Evolutionary conservation across 331 rosid species (phyloP).

Genomic region (Quercus phellos): DNA sequence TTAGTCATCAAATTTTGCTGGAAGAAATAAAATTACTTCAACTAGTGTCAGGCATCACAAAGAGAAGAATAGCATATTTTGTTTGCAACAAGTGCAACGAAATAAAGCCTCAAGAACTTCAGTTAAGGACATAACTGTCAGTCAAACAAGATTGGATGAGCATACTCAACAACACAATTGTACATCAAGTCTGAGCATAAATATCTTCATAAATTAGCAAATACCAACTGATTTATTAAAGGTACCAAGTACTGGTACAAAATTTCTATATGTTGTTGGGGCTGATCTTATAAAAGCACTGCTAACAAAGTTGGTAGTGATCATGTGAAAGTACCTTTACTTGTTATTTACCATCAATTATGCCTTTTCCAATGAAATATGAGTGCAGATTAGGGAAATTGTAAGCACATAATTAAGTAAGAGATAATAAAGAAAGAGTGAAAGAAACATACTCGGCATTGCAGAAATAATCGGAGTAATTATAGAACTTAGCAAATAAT

Average conservation of each 20-base stretch:
- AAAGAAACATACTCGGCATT: neutral
- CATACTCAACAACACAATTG: neutral
- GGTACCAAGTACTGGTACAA: no score
- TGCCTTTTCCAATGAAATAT: neutral
- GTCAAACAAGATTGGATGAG: neutral
- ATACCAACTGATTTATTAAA: neutral
- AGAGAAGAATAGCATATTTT: neutral
- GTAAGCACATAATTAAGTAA: neutral
- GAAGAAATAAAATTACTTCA: neutral
- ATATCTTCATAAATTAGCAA: neutral
- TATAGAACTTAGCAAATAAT: neutral
- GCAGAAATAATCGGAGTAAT: neutral
- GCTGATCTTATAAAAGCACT: no score
- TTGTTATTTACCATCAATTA: neutral
- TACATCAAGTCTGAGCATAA: neutral
- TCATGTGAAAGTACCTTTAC: no score
- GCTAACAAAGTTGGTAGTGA: no score
- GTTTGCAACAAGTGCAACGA: neutral
- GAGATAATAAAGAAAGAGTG: neutral
- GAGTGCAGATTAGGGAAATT: neutral
- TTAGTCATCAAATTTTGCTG: constrained; percentile 12
- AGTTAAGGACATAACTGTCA: neutral
- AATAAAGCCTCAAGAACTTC: neutral
- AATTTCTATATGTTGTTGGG: no score
- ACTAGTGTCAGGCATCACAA: neutral